These are phyloP conservation scores for Didymella exigua DNA, from an alignment of 2,329 filamentous ascomycete species.

Conservation along the genomic window DNA sequence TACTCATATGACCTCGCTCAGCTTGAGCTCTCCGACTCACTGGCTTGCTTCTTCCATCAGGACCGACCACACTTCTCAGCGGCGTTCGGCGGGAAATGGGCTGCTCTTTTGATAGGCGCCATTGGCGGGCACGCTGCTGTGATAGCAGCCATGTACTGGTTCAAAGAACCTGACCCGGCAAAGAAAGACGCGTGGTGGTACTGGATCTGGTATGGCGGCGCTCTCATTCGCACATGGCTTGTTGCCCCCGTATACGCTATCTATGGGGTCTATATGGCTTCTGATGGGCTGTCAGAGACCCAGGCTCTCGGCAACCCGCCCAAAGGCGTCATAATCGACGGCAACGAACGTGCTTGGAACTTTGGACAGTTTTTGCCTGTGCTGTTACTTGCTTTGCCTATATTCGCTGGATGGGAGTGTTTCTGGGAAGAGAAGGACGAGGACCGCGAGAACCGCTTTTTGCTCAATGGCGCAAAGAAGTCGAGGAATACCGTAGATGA, in stretches of 20 bases:
- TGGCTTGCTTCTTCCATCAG: conserved; percentile 38
- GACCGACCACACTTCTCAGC: conserved; percentile 25
- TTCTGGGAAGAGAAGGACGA: conserved; percentile 37
- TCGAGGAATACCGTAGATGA: conserved; percentile 15
- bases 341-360: conserved; percentile 35
- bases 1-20: conserved; percentile 35
- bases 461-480: conserved; percentile 4
- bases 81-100: conserved; percentile 39
- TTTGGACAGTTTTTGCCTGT: conserved; percentile 42
- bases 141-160: conserved; percentile 40
- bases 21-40: conserved; percentile 26
- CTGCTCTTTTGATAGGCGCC: conserved; percentile 33
- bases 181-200: conserved; percentile 27
- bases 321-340: conserved; percentile 23
- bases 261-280: conserved; percentile 38
- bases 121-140: conserved; percentile 39
- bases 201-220: conserved; percentile 30
- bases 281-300: conserved; percentile 26
- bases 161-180: conserved; percentile 18
- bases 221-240: conserved; percentile 37
- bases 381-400: conserved; percentile 36
- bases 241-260: conserved; percentile 38
- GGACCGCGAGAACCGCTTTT: conserved; percentile 29
- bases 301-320: conserved; percentile 34
- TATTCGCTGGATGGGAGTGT: conserved; percentile 43